A percentile compares a stretch with the other conserved stretches of the same genome.
phyloP scores from a whole-genome alignment of 2,329 filamentous ascomycete species.

The Ilyonectria destructans region DNA sequence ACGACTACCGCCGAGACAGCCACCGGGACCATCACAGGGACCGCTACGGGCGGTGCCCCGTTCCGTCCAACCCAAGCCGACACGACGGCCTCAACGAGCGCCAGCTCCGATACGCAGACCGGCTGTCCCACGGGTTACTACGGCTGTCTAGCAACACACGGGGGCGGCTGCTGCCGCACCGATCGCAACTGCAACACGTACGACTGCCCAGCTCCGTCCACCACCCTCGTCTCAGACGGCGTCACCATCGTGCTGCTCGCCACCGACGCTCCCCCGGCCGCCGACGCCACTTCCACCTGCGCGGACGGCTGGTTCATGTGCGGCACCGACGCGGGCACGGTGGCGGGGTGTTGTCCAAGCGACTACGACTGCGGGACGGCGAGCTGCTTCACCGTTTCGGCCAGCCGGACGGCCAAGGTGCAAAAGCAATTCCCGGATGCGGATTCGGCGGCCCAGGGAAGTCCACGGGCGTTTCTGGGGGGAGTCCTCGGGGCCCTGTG shows the following conservation, averaged over 20 bases:
- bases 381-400: conserved; percentile 76
- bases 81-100: conserved; percentile 51
- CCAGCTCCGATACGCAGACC: conserved; percentile 51
- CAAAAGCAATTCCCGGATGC: conserved; percentile 66
- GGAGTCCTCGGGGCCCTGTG: conserved; percentile 21
- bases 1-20: conserved; percentile 30
- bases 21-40: conserved; percentile 52
- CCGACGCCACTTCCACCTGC: conserved; percentile 67
- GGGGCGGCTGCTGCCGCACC: conserved; percentile 88
- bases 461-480: conserved; percentile 32
- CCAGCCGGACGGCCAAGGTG: conserved; percentile 70
- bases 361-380: conserved; percentile 82
- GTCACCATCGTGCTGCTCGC: conserved; percentile 80
- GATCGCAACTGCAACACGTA: conserved; percentile 88
- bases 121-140: conserved; percentile 93
- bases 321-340: conserved; percentile 68
- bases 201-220: conserved; percentile 78
- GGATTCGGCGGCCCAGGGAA: conserved; percentile 11
- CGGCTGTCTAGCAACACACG: conserved; percentile 87
- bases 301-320: conserved; percentile 87
- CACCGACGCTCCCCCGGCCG: conserved; percentile 62
- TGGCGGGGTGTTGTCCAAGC: conserved; percentile 87
- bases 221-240: conserved; percentile 78
- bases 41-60: conserved; percentile 60
- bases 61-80: conserved; percentile 63